A percentile compares a stretch with the other conserved stretches of the same genome.
These are phyloP conservation scores for Baorangia bicolor DNA, from an alignment of 768 basidiomycete species.

Conservation along the genomic window DNA sequence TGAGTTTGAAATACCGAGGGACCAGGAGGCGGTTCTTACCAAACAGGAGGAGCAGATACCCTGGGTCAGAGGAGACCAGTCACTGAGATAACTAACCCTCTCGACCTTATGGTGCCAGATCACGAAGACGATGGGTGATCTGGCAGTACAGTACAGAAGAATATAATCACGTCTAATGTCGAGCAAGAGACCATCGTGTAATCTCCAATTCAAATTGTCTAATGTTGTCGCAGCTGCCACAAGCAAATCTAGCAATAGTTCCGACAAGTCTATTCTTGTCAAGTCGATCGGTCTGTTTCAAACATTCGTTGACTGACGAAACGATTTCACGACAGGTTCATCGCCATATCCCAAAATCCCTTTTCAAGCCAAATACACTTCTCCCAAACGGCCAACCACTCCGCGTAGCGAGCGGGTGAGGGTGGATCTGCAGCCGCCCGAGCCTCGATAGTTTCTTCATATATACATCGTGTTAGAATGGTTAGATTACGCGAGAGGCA, in stretches of 20 bases:
- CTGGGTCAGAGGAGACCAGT: too few species aligned
- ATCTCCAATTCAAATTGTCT: background rate
- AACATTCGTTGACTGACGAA: background rate
- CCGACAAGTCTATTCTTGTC: background rate
- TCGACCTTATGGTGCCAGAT: background rate
- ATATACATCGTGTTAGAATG: background rate
- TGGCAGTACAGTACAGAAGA: background rate
- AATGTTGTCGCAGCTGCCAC: background rate
- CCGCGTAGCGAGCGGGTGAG: slow-evolving; percentile 52
- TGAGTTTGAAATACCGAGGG: slow-evolving; percentile 27
- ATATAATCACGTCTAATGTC: background rate
- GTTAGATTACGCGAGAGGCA: background rate
- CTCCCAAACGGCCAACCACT: slow-evolving; percentile 74
- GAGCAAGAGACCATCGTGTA: background rate
- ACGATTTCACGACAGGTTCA: slow-evolving; percentile 25
- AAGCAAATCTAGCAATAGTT: background rate
- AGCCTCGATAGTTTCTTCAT: slow-evolving; percentile 69
- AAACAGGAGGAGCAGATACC: background rate
- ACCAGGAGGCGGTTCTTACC: background rate
- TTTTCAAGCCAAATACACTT: slow-evolving; percentile 76
- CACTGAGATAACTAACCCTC: background rate
- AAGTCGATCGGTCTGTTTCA: background rate
- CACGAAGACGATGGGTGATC: background rate
- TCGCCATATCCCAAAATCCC: slow-evolving; percentile 82
- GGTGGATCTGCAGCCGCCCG: slow-evolving; percentile 63